phyloP scores from a whole-genome alignment of 1,284 basidiomycete genomes.

The Ustilago lituana region DNA sequence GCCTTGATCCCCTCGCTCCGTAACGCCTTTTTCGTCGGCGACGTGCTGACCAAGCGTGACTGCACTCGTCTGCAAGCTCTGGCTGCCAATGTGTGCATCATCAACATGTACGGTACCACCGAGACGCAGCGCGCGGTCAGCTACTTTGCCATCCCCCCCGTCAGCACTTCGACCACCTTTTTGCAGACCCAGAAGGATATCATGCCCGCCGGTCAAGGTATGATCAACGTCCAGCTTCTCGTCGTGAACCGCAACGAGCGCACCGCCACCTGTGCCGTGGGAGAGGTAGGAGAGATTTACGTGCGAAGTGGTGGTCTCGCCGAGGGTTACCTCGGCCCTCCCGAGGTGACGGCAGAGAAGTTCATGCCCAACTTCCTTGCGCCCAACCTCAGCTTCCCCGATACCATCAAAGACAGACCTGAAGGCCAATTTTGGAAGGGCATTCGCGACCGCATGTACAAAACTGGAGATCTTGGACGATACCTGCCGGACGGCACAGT shows the following conservation, averaged over 20 bases:
- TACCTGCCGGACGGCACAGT: conserved; percentile 93
- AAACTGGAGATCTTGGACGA: conserved; percentile 93
- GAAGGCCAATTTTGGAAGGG: conserved; percentile 80
- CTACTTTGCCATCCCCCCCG: conserved; percentile 91
- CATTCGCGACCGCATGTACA: conserved; percentile 97
- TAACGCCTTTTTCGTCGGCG: conserved; percentile 99
- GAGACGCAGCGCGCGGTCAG: conserved; percentile 99
- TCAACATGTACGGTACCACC: conserved; percentile 99
- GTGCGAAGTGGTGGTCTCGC: conserved; percentile 95
- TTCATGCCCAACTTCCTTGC: conserved; percentile 66
- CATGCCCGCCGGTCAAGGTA: conserved; percentile 96
- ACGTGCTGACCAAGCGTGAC: conserved; percentile 97
- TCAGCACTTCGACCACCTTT: conserved; percentile 86
- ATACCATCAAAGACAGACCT: conserved; percentile 59
- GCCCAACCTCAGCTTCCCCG: conserved; percentile 51
- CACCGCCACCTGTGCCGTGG: conserved; percentile 87
- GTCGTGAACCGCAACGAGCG: conserved; percentile 94
- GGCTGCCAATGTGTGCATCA: conserved; percentile 84
- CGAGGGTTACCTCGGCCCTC: conserved; percentile 87
- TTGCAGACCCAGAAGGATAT: conserved; percentile 95
- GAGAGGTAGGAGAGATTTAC: conserved; percentile 98
- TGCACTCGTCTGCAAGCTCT: conserved; percentile 93
- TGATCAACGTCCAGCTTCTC: conserved; percentile 96
- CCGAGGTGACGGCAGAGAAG: conserved; percentile 79
- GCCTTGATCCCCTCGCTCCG: conserved; percentile 84